Evolutionary conservation across 164 flowering plant genomes (phyloP), one percentile per base, ranked within the genome.

Genomic region (Chimonanthus salicifolius): DNA sequence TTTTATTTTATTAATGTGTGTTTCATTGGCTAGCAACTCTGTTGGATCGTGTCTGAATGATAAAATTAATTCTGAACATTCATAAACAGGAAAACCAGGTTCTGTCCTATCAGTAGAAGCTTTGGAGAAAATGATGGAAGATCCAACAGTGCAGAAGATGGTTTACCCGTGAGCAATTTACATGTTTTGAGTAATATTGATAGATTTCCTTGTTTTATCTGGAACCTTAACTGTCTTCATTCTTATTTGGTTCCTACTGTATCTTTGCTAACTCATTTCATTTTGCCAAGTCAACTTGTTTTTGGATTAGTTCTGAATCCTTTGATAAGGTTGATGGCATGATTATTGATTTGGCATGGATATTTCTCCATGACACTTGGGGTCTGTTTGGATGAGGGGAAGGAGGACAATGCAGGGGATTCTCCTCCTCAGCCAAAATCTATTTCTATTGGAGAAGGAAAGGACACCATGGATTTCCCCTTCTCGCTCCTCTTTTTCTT

Each of bases 61-160:
- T n/a, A 9, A 10, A 45, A 62, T 62, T 65, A 16, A 45, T 2
- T 10, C 58, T 70, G 18, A 47, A 47, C 70, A 75, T 74, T 62
- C 21, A 20, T 64, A 70, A 58, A 72, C 89, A 88, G 98, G 77
- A 73, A 82, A 82, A 69, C 64, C 77, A 43, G 72, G 80, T 72
- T 78, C 94, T 54, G 77, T 70, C 70, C 49, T 94, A 77, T 87
- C 97, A 11, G 92, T 94, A 67, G 99, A 94, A 69, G 90, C 91
- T 72, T 82, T 94, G 80, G 99, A 94, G 88, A 94, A 94, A 80
- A 91, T 94, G 99, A 86, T 94, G 97, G 99, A 94, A 80, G 99
- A 94, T 82, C 99, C 99, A 71, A 88, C 90, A 11, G 94, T 92
- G 71, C 97, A 91, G 79, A 82, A 94, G 84, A 92, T 92, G 97